Base-by-base conservation (phyloP, 2,329 filamentous ascomycete species). In the Periconia sp. region DNA sequence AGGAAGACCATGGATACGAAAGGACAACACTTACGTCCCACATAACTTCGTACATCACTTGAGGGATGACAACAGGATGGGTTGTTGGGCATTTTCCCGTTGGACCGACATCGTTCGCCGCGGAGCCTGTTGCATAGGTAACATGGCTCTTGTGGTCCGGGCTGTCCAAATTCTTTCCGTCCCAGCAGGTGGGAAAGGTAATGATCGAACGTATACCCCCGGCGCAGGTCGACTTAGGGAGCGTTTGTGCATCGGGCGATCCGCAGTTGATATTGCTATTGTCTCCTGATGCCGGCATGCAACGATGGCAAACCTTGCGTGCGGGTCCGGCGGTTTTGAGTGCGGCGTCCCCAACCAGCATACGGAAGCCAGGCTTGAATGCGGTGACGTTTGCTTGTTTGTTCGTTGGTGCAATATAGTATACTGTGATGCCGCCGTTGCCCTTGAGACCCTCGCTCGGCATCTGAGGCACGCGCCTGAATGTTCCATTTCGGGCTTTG, bases 111-210 rank as follows among this genome's bases (percentile, higher is more conserved):
- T 59, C 58, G 18, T 44, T 52, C 2, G 54, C 46, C 2, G 37
- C 31, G 12, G 52, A 36, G 8, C 54, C 56, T 2, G 24, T 50
- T 23, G 59, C 52, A 48, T 80, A 88, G 13, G 73, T 76, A 75
- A 85, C 83, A 76, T 88, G 88, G 50, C 79, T 78, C 66, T 50
- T 72, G 73, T 82, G 83, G 70, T 84, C 76, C 38, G 77, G 74
- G 41, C 85, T 74, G 48, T 80, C 82, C 34, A 78, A 73, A 29
- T 77, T 68, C 33, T 70, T 66, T 16, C 85, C 85, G 70, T 88
- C 80, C 78, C 87, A 88, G 75, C 86, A 89, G 4, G 84, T 87
- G 2, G 86, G 86, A 70, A 89, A 87, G 71, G 86, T 85, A 26
- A 88, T 72, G 48, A 88, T 82, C 44, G 80, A 76, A 23, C 85